Evolutionary conservation across 306 rosid genomes (phyloP), one percentile per base, ranked within the genome.

Genomic region (apple (Malus domestica)): DNA sequence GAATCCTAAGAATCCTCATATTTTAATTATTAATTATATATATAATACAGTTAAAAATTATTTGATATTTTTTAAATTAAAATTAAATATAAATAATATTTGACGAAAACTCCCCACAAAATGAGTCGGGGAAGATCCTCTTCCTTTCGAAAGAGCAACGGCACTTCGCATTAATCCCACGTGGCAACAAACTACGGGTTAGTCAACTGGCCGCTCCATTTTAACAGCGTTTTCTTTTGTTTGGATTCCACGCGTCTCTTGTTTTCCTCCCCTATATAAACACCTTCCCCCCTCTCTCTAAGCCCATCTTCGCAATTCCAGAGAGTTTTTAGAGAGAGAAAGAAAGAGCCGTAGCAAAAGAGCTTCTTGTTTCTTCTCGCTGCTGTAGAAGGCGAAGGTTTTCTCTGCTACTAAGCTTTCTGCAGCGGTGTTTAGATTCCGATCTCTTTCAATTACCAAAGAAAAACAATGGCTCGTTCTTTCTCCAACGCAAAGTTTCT

Each of bases 381-480:
- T 66, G 64, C 87, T 38, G 85, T 42, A 79, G 89, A 74, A 62
- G 60, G 73, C 51, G 81, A 82, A 29, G 14, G 11, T 30, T 72
- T 4, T 60, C 30, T 58, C 62, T n/a, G 62, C 19, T 2, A 64
- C 58, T 1, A 61, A 67, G 72, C 82, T 83, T 79, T 85, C 89
- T 66, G 32, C 84, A 67, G 84, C 52, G 72, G 81, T 76, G 75
- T 23, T 51, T 25, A 1, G 64, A 70, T 20, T 60, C 38, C 30
- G n/a, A 8, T 42, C 68, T 51, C 10, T 78, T 66, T 61, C 19
- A 13, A 9, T 61, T 14, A 33, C 35, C 54, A 4, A 11, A 22
- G 4, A 22, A 67, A 68, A 45, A 74, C 68, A 79, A 86, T 94
- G 98, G 89, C 97, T 88, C 96, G 86, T 68, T 87, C 97, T 87